Base-by-base conservation (phyloP, 140 eudicot species). In the Oenanthe javanica region DNA sequence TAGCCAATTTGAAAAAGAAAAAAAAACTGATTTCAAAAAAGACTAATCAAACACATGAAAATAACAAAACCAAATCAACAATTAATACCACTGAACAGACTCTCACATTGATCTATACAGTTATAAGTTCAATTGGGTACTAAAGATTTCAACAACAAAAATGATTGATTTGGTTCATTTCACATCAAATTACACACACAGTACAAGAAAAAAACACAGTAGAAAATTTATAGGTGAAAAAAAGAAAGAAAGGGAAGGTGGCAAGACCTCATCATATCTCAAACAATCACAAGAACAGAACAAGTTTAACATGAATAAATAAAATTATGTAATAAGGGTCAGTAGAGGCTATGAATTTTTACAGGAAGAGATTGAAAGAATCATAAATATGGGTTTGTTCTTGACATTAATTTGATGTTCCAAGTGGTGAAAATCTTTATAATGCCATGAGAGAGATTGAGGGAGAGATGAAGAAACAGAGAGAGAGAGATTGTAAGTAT, bases 201-300 rank as follows among this genome's bases (percentile, higher is more conserved):
- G 36, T 42, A 72, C 19, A 14, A 15, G 23, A 48, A 4, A 45
- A 43, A 16, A n/a, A 72, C 36, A 64, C 7, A 25, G 72, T 9
- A 66, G 43, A 31, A 66, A 4, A 64, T n/a, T 31, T 64, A 16
- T 27, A 19, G 77, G 77, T 11, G 77, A 43, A 73, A 21, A 46
- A 46, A 12, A 47, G 66, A 57, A 21, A 49, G 54, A 49, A 59
- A 59, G 55, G 75, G 46, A 31, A 73, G 38, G 23, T 73, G 10
- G 57, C 48, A 27, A n/a, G 42, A 75, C 78, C 78, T 75, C 78
- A 75, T 75, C 61, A 75, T 75, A 48, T 75, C 78, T 75, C 61
- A 31, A 48, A 48, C 19, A 43, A 75, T 75, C 19, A 19, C 9
- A 27, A 23, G 78, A 75, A 75, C 42, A 25, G 78, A 75, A 50